phyloP scores from a whole-genome alignment of 225 moss, liverwort and hornwort genomes.

The Antitrichia curtipendula region DNA sequence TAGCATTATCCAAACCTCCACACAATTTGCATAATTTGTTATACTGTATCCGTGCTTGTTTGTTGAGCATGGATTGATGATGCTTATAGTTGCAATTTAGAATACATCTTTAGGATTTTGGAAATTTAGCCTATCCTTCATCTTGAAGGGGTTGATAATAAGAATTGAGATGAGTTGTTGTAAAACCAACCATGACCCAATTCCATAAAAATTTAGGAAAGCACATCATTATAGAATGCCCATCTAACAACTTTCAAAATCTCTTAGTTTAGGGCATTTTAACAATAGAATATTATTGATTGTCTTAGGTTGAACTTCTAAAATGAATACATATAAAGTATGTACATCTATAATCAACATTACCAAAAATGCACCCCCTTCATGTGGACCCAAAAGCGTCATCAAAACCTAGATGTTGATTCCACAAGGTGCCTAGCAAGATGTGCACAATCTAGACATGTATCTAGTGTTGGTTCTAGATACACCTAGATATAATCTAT shows the following conservation, averaged over 20 bases:
- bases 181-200: too few species aligned
- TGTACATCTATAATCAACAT: neutral
- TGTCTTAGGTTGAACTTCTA: neutral
- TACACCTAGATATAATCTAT: neutral
- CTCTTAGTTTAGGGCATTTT: neutral
- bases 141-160: neutral
- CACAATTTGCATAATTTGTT: neutral
- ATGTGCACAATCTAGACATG: neutral
- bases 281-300: neutral
- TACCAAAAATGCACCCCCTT: rapidly evolving
- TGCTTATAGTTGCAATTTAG: neutral
- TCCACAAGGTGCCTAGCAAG: neutral
- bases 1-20: neutral
- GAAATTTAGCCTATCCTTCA: neutral
- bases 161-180: too few species aligned
- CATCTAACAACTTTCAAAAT: neutral
- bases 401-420: neutral
- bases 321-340: neutral
- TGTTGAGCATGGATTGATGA: neutral
- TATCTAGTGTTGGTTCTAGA: neutral
- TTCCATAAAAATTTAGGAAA: neutral
- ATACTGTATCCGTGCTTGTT: rapidly evolving
- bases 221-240: rapidly evolving
- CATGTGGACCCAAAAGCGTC: rapidly evolving
- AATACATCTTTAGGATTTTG: neutral